Conservation (phyloP, 2,329 filamentous ascomycete genomes). For the Fusarium buharicum region DNA sequence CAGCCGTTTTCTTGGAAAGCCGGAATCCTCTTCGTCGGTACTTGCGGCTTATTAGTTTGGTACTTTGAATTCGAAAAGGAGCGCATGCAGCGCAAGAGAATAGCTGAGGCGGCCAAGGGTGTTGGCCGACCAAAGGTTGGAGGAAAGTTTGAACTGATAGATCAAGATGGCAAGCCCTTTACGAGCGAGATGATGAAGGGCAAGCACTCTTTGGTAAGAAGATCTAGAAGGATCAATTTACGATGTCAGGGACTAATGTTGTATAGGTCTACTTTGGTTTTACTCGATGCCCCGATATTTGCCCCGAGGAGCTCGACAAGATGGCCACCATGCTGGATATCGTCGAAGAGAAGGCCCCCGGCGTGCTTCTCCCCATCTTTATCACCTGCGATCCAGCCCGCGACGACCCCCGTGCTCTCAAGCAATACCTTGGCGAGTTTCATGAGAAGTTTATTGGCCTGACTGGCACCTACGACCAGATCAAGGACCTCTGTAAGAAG, state of each 20-base stretch:
- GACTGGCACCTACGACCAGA: constrained; percentile 92
- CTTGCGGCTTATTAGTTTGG: constrained; percentile 80
- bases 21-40: constrained; percentile 82
- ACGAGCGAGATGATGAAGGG: constrained; percentile 86
- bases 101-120: constrained; percentile 92
- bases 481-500: constrained; percentile 93
- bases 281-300: constrained; percentile 98
- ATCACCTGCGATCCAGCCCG: constrained; percentile 95
- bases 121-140: constrained; percentile 94
- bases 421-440: constrained; percentile 89
- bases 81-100: constrained; percentile 86
- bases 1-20: constrained; percentile 95
- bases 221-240: not conserved
- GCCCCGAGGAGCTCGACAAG: constrained; percentile 98
- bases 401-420: constrained; percentile 86
- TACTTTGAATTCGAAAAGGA: constrained; percentile 96
- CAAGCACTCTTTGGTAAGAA: constrained; percentile 77
- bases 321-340: constrained; percentile 95
- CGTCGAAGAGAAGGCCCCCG: constrained; percentile 63
- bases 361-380: constrained; percentile 79
- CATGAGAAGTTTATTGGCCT: constrained; percentile 86
- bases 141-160: constrained; percentile 82
- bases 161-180: constrained; percentile 82
- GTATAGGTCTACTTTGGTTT: constrained; percentile 94
- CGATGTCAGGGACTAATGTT: constrained; percentile 19